Base-by-base conservation (phyloP, 345 rosid species). In the Moringa oleifera region DNA sequence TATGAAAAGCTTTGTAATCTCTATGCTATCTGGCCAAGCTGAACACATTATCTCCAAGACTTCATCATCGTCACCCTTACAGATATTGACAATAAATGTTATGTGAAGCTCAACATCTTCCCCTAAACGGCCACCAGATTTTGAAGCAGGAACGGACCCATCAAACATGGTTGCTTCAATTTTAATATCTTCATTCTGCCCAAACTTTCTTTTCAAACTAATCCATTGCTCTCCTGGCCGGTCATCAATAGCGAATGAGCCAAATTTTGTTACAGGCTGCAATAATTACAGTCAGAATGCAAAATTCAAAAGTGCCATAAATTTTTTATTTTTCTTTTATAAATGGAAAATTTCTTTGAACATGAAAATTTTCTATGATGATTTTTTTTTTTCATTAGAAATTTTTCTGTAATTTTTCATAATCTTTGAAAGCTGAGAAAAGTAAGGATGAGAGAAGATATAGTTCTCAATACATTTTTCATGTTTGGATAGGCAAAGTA, bases 131-230 rank as follows among this genome's bases (percentile, higher is more conserved):
- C 21, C 74, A 23, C 54, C 51, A 23, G 79, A 55, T 66, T 78
- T 74, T 19, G 88, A 64, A 53, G 65, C 51, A 18, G 96, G 81
- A 68, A 82, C 24, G 7, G 83, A 80, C 57, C 83, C 96, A 73
- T 90, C 91, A 71, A 93, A 83, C 89, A 90, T 79, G 58, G 94
- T 93, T 25, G 89, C 96, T 78, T 90, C 97, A 25, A 93, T 78
- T 58, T 76, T 83, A 53, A 93, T 81, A 65, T 84, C 89, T 74
- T 88, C 97, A n/a, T 64, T 79, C 18, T 69, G 84, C 51, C 78
- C 79, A 64, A 65, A 90, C 68, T 75, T 81, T 64, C 87, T 83
- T 61, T 57, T 79, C 83, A 93, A 59, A 62, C 75, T 81, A 71
- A 90, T 75, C 97, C 96, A 90, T 52, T 86, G 94, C 73, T 93